Evolutionary conservation across 1,284 basidiomycete species (phyloP), one percentile per base, ranked within the genome.

Genomic region (Rhodotorula sp.): DNA sequence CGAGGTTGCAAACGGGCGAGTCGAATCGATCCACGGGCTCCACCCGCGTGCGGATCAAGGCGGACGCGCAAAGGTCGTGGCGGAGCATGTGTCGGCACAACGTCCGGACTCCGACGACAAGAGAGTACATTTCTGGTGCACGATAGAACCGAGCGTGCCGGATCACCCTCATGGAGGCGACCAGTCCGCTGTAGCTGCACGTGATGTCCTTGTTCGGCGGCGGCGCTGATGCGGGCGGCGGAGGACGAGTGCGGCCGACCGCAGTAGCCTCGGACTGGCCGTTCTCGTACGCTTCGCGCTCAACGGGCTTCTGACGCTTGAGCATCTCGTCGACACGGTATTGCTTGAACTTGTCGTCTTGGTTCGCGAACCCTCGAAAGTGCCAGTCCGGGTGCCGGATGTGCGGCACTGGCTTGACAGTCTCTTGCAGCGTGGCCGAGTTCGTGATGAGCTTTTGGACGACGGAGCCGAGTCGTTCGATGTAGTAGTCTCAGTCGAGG

Each of bases 401-500:
- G 29, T 96, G 88, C 20, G 95, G 93, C 2, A 99, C 96, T 1
- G 96, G 96, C 79, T 99, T 99, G 17, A 90, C 82, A 51, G 99
- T 91, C 79, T 95, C 95, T 81, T 99, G 96, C 87, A 99, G 91
- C 0, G 96, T 96, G 7, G 96, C 96, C 14, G 96, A 96, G 77
- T 99, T 99, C 5, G 96, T 99, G 82, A 99, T 99, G 66, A 99
- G 85, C 80, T 99, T 99, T 82, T 99, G 96, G 70, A 99, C 95
- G 75, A 99, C 96, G 1, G 94, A 95, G 15, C 96, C 96, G 48
- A 99, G 84, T 33, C 96, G 90, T 79, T 99, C 96, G 78, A 97
- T 96, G 82, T 99, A 99, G 81, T 99, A 99, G 44, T 89, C 86
- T 96, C 96, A 99, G 81, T 99, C 96, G 73, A 99, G 85, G 76